These are phyloP conservation scores for Vaccinium corymbosum DNA, from an alignment of 148 eudicot species.

Conservation along the genomic window DNA sequence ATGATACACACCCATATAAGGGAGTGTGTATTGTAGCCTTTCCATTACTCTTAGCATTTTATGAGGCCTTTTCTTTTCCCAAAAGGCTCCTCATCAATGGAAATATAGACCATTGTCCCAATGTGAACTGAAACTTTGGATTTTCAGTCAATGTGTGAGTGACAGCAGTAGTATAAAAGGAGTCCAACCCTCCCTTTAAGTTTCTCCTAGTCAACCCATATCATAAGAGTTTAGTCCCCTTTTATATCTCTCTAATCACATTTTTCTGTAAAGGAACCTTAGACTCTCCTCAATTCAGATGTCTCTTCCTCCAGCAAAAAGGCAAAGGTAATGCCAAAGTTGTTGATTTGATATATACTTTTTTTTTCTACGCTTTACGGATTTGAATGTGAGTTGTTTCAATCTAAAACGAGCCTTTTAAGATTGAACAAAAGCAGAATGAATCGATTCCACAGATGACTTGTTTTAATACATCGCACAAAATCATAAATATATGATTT, in stretches of 20 bases:
- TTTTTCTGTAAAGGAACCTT: background rate
- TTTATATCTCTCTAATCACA: background rate
- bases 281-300: background rate
- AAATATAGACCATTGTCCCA: background rate
- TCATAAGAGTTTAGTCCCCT: background rate
- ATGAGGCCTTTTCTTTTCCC: background rate
- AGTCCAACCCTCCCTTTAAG: background rate
- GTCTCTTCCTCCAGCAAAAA: background rate
- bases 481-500: background rate
- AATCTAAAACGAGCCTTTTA: background rate
- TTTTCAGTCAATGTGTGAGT: background rate
- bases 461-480: background rate
- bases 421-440: background rate
- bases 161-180: background rate
- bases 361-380: background rate
- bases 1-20: too few relatives aligned
- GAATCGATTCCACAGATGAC: background rate
- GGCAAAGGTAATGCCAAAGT: background rate
- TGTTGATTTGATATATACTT: background rate
- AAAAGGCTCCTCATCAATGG: background rate
- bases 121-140: background rate
- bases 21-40: too few relatives aligned
- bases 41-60: too few relatives aligned
- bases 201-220: background rate
- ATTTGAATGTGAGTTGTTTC: background rate